These are phyloP conservation scores for Calonectria ilicicola DNA, from an alignment of 2,329 filamentous ascomycete species.

Conservation along the genomic window DNA sequence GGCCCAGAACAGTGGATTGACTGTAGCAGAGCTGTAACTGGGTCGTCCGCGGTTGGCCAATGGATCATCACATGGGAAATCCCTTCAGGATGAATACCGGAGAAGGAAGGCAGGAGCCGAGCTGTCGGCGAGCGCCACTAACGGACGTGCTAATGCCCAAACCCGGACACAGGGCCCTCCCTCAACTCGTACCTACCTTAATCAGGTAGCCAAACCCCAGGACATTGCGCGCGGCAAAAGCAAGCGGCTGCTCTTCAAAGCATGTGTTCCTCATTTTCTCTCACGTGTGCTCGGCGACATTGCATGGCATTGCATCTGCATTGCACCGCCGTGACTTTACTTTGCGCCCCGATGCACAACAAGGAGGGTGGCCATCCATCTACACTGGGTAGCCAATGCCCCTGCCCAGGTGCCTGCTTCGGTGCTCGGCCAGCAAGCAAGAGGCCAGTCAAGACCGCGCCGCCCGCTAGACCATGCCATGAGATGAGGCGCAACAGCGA, in stretches of 20 bases:
- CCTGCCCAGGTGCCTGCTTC: background rate
- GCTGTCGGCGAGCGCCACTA: slow-evolving; percentile 2
- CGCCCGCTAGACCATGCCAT: background rate
- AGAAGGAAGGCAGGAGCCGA: slow-evolving; percentile 1
- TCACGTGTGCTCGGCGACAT: background rate
- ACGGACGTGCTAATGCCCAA: background rate
- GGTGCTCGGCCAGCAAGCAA: background rate
- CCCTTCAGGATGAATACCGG: background rate
- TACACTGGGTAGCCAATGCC: background rate
- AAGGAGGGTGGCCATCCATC: background rate
- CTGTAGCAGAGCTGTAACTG: slow-evolving; percentile 12
- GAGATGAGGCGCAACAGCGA: background rate
- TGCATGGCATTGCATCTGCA: slow-evolving; percentile 6
- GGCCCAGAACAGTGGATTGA: slow-evolving; percentile 32
- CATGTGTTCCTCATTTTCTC: background rate
- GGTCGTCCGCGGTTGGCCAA: background rate
- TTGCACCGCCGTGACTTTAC: background rate
- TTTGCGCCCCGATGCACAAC: background rate
- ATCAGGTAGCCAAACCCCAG: slow-evolving; percentile 8
- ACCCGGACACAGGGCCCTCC: background rate
- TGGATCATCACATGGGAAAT: slow-evolving; percentile 9
- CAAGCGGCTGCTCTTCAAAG: background rate
- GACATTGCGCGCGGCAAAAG: background rate
- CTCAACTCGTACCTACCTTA: slow-evolving; percentile 6
- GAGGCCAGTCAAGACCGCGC: background rate